Base-by-base conservation (phyloP, 2,329 filamentous ascomycete genomes). In the Aspergillus texensis region DNA sequence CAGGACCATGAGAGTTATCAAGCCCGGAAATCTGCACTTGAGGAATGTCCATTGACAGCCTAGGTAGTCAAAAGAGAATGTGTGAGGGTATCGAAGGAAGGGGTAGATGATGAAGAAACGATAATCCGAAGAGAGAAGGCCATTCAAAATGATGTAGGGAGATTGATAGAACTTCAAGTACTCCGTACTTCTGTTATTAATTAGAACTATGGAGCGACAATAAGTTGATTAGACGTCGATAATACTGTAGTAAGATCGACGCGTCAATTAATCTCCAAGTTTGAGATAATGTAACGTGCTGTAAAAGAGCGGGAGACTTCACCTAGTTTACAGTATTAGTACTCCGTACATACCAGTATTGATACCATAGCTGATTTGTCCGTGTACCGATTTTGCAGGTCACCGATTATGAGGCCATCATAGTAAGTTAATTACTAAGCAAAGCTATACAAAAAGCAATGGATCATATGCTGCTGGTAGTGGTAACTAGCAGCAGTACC, bases 41-140 rank as follows among this genome's bases (percentile, higher is more conserved):
- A 16, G 70, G 68, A 1, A 62, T 60, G 54, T 71, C 67, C 69
- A 71, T 71, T 63, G 59, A 26, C 12, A 36, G 24, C 28, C 16
- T 60, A 54, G n/a, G 48, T 54, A 21, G 24, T 6, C 30, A 39
- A n/a, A 30, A 16, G 50, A 34, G 50, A 8, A 58, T 24, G n/a
- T n/a, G n/a, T 11, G 16, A 41, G 8, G 39, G 16, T 41, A n/a
- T 41, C 16, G 39, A 24, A n/a, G 48, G 26, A 52, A 30, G 43
- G 11, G 11, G 16, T 48, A 12, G 24, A 6, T 19, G 3, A 10
- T 34, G 10, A 32, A 21, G 19, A 30, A 21, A 34, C 19, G 8
- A 48, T 41, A 41, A 41, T n/a, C n/a, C 19, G 19, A n/a, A 14
- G 45, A 28, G 21, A 28, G 24, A 16, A 48, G 12, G 21, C 8